Base-by-base conservation (phyloP, 306 rosid genomes). In the Morella rubra region DNA sequence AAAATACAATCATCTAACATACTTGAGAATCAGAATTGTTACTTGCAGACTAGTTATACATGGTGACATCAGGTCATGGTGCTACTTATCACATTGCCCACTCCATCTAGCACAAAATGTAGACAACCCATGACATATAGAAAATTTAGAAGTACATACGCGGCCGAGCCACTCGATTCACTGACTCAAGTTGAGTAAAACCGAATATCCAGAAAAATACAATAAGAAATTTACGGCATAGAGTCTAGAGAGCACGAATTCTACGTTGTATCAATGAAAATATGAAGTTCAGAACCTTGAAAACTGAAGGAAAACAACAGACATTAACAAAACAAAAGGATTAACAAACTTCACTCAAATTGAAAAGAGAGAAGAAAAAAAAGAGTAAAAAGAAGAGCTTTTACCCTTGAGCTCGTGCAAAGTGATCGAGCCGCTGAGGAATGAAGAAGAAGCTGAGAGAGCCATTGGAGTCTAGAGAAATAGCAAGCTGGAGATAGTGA, bases 341-440 rank as follows among this genome's bases (percentile, higher is more conserved):
- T 24, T 11, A 47, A 19, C 71, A 45, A 49, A 20, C 13, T 19
- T 0, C 14, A 12, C 14, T 5, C 1, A 11, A 5, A 22, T 66
- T 15, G 51, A 5, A 50, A 24, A 15, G 64, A 60, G 41, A 24
- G 5, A 24, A 59, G 14, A 19, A 40, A 60, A n/a, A 51, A n/a
- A 24, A 44, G 27, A n/a, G 3, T 4, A 24, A 24, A 24, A 24
- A 24, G 1, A 24, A 24, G 27, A 24, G 27, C 27, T 24, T 32
- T 60, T 84, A 91, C 98, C 90, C 86, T 83, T 90, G 14, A 82
- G 65, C 16, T 87, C 82, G 44, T 27, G 67, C 44, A n/a, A 27
- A 3, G 86, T 71, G 2, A 86, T 82, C 72, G 89, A 68, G 56
- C 72, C 74, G 0, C 85, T 75, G 13, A 69, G 86, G 75, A 20